Percentiles rank a stretch among this genome's conserved stretches.
Conservation (phyloP, 441 rosid genomes). For the Bocquillonia castaneifolia region DNA sequence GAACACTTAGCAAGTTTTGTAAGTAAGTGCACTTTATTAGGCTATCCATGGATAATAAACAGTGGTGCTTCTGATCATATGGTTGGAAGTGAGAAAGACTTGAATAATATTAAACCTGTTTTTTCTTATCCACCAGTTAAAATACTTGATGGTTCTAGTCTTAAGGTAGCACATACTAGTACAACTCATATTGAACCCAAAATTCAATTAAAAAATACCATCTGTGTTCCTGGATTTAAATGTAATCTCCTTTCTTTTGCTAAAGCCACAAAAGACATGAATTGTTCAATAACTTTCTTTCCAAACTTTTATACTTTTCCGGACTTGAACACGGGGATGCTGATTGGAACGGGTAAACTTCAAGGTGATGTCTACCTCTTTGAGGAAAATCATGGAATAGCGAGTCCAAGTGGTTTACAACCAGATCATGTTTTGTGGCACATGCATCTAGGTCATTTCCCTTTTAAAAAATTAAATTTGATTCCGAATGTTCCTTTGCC, state of each 20-base stretch:
- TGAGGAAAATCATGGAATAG: too few relatives aligned
- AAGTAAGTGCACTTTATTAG: neutral
- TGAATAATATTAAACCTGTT: neutral
- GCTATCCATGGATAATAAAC: too few relatives aligned
- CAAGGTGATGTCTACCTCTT: too few relatives aligned
- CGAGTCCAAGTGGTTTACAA: too few relatives aligned
- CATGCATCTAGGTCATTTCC: neutral
- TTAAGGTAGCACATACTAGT: neutral
- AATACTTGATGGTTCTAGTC: too few relatives aligned
- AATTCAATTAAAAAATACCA: neutral
- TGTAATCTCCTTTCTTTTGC: neutral
- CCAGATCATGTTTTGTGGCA: too few relatives aligned
- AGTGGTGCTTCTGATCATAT: too few relatives aligned
- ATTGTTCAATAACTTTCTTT: neutral
- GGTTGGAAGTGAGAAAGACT: too few relatives aligned
- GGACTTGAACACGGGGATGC: neutral
- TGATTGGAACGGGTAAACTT: too few relatives aligned
- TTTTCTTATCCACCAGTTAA: neutral
- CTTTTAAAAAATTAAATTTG: neutral
- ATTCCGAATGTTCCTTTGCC: neutral
- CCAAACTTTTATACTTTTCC: neutral
- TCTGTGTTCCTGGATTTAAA: neutral
- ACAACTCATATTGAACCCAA: neutral
- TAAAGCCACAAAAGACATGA: too few relatives aligned
- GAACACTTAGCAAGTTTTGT: neutral